phyloP scores from a whole-genome alignment of 2,329 filamentous ascomycete genomes.

The Calonectria naviculata region DNA sequence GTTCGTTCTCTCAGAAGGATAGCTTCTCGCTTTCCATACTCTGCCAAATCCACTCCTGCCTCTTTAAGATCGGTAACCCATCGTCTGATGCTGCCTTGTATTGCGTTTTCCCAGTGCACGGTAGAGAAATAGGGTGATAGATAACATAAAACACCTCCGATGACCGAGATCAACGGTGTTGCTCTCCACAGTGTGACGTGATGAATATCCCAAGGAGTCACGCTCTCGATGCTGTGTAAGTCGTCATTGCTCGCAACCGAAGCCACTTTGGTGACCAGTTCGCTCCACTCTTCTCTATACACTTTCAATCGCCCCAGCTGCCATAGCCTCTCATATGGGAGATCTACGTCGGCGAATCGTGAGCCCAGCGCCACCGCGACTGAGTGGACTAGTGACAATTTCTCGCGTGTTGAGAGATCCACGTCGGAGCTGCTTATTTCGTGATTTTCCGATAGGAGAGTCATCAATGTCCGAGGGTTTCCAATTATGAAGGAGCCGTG shows the following conservation, averaged over 20 bases:
- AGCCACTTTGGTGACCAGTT: background rate
- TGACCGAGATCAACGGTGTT: constrained; percentile 34
- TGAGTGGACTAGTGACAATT: constrained; percentile 22
- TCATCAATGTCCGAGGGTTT: fast-evolving
- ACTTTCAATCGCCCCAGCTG: background rate
- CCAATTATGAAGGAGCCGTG: constrained; percentile 27
- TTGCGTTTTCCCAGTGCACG: constrained; percentile 29
- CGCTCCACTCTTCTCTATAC: constrained; percentile 21
- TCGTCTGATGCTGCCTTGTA: constrained; percentile 27
- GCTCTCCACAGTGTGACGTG: constrained; percentile 37
- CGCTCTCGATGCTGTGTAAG: constrained; percentile 27
- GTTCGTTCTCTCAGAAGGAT: background rate
- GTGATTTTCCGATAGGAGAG: constrained; percentile 19
- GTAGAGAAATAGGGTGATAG: constrained; percentile 15
- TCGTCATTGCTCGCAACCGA: constrained; percentile 1
- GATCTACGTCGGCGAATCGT: background rate
- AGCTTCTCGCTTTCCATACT: constrained; percentile 35
- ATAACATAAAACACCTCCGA: constrained; percentile 42
- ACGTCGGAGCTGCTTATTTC: constrained; percentile 17
- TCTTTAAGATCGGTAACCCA: constrained; percentile 29
- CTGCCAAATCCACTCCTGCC: constrained; percentile 32
- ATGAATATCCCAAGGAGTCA: constrained; percentile 34
- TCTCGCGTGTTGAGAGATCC: constrained; percentile 15
- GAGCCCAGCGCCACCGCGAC: background rate
- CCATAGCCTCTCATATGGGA: background rate